These are phyloP conservation scores for Apophysomyces variabilis DNA, from an alignment of 371 early-diverging fungal species.

Conservation along the genomic window DNA sequence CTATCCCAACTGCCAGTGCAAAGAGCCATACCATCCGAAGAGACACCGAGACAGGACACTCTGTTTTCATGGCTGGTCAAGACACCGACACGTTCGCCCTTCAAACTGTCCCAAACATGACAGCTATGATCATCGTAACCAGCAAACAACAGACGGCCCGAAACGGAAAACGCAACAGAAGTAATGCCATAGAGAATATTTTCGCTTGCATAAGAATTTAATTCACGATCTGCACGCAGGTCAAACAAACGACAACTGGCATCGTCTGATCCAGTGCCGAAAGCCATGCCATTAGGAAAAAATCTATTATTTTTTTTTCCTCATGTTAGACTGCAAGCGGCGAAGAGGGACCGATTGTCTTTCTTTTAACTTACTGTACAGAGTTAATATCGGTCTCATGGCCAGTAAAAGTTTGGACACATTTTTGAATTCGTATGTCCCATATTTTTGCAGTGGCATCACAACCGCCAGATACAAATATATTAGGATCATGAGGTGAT, in stretches of 20 bases:
- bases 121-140: conserved; percentile 98
- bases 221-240: conserved; percentile 94
- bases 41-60: conserved; percentile 95
- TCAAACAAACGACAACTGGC: conserved; percentile 97
- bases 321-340: too few species aligned
- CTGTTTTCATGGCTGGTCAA: conserved; percentile 97
- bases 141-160: conserved; percentile 94
- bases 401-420: conserved; percentile 96
- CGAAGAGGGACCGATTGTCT: too few species aligned
- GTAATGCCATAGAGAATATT: conserved; percentile 96
- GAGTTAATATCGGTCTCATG: conserved; percentile 98
- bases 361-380: conserved; percentile 64
- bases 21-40: conserved; percentile 95
- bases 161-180: conserved; percentile 93
- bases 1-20: conserved; percentile 98
- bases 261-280: conserved; percentile 98
- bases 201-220: conserved; percentile 94
- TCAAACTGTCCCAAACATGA: conserved; percentile 98
- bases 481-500: conserved; percentile 83
- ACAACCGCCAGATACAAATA: conserved; percentile 97
- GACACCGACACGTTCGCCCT: conserved; percentile 93
- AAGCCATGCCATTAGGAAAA: conserved; percentile 97
- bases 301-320: conserved; percentile 47
- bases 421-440: conserved; percentile 94
- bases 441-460: conserved; percentile 98